Evolutionary conservation across 2,329 filamentous ascomycete species (phyloP).

Genomic region (Venturia aucupariae): DNA sequence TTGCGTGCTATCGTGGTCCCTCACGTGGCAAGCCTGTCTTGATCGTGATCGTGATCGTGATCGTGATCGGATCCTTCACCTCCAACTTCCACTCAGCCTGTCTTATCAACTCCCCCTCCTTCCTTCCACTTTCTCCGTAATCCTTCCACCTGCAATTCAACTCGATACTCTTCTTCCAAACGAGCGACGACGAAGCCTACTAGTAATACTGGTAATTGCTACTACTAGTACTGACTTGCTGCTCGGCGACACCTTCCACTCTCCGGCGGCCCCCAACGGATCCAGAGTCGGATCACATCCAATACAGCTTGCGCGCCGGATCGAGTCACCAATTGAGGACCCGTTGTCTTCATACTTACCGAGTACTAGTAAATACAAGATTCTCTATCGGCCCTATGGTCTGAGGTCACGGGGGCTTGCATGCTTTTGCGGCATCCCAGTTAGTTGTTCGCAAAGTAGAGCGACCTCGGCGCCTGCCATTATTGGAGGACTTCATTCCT

Average conservation of each 20-base stretch:
- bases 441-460: background rate
- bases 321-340: background rate
- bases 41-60: no score
- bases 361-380: no score
- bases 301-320: background rate
- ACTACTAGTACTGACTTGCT: no score
- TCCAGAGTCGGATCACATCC: background rate
- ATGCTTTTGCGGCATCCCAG: background rate
- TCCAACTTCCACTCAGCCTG: no score
- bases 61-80: background rate
- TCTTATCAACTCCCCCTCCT: no score
- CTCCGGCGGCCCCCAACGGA: background rate
- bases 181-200: no score
- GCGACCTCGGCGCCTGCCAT: background rate
- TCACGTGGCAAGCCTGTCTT: background rate
- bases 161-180: background rate
- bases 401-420: background rate
- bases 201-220: no score
- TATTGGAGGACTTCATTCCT: conserved; percentile 3
- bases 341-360: background rate
- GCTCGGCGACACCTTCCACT: no score
- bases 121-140: no score
- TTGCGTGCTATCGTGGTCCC: background rate
- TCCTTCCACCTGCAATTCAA: background rate
- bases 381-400: background rate